phyloP scores from a whole-genome alignment of 176 grass and related monocot species.

The Aegilops longissima region DNA sequence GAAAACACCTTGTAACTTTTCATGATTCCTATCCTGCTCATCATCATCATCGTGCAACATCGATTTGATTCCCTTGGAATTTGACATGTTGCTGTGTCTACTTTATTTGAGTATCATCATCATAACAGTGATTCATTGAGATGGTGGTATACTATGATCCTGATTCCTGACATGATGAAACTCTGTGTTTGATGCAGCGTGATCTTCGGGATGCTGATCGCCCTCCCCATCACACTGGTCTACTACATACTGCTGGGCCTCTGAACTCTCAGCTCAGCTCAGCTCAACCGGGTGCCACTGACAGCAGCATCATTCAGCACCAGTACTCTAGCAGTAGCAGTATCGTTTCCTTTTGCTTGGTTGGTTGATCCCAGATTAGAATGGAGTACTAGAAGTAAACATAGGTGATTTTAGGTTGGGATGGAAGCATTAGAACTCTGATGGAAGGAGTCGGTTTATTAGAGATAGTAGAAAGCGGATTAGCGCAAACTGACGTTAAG shows the following conservation, averaged over 20 bases:
- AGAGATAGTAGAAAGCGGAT: neutral
- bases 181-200: constrained; percentile 47
- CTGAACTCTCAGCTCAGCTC: constrained; percentile 18
- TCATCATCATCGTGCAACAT: neutral
- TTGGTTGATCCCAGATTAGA: constrained; percentile 15
- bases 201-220: constrained; percentile 87
- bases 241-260: constrained; percentile 87
- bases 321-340: neutral
- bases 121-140: neutral
- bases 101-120: neutral
- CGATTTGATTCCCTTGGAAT: neutral
- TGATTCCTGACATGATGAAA: constrained; percentile 9
- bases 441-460: neutral
- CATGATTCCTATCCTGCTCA: neutral
- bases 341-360: constrained; percentile 9
- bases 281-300: neutral
- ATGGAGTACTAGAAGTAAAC: neutral
- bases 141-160: neutral
- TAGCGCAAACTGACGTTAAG: neutral
- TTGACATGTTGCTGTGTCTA: neutral
- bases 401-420: neutral
- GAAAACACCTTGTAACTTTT: neutral
- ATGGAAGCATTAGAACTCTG: constrained; percentile 12
- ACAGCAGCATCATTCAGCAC: neutral
- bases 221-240: constrained; percentile 80